phyloP scores from a whole-genome alignment of 192 early-diverging fungal species.

The Coemansia sp. region DNA sequence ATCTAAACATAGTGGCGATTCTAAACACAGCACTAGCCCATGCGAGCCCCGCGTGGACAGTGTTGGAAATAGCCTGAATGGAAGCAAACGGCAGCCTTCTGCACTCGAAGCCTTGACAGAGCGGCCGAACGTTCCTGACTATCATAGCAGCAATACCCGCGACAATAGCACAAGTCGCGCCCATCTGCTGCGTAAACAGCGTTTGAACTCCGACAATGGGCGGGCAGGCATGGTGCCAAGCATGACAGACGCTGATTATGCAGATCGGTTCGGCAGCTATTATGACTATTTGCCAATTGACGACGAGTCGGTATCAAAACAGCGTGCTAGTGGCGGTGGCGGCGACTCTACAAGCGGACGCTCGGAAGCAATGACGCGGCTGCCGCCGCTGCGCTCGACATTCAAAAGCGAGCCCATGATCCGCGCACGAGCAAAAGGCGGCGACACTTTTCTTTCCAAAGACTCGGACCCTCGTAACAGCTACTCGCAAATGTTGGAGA shows the following conservation, averaged over 20 bases:
- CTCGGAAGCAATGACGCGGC: background rate
- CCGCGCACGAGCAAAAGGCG: background rate
- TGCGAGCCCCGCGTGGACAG: constrained; percentile 2
- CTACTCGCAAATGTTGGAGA: constrained; percentile 52
- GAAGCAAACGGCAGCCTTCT: background rate
- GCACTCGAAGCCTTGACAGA: background rate
- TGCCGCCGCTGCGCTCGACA: constrained; percentile 32
- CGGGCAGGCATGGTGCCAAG: constrained; percentile 6
- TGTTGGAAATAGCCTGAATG: constrained; percentile 1
- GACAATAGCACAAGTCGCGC: constrained; percentile 1
- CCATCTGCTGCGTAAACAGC: background rate
- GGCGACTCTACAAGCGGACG: background rate
- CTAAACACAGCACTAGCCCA: background rate
- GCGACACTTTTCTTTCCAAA: background rate
- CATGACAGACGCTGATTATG: constrained; percentile 24
- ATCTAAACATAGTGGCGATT: background rate
- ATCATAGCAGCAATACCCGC: background rate
- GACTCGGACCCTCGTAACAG: constrained; percentile 17
- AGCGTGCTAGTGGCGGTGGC: constrained; percentile 14
- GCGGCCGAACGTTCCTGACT: constrained; percentile 1
- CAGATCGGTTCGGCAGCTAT: constrained; percentile 37
- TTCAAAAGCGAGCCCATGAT: constrained; percentile 48
- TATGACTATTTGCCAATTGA: constrained; percentile 28
- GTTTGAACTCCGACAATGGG: constrained; percentile 12
- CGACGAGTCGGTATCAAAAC: constrained; percentile 14